phyloP scores from a whole-genome alignment of 768 basidiomycete species.

The Termitomyces eurrhizus region DNA sequence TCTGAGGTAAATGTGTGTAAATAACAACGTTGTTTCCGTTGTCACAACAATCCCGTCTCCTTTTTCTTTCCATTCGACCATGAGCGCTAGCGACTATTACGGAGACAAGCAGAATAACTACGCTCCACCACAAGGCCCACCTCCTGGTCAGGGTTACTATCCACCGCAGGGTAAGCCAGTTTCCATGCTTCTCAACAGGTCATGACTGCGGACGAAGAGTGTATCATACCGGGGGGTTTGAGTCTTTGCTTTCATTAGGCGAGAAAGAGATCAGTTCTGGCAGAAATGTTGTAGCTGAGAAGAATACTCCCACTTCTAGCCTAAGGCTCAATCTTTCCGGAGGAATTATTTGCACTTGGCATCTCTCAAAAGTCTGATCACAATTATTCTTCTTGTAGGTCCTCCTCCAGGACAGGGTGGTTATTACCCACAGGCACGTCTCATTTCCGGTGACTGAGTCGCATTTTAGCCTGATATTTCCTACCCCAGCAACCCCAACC shows the following conservation, averaged over 20 bases:
- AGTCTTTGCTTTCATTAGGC: background rate
- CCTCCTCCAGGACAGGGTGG: conserved; percentile 59
- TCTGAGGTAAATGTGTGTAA: conserved; percentile 21
- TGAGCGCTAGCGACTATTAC: conserved; percentile 81
- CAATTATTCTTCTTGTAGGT: conserved; percentile 24
- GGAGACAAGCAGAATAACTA: conserved; percentile 48
- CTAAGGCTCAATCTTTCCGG: background rate
- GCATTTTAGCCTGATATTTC: background rate
- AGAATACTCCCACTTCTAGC: background rate
- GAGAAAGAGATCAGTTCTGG: background rate
- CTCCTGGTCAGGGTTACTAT: conserved; percentile 26
- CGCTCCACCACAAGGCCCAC: conserved; percentile 46
- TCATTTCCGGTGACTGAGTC: background rate
- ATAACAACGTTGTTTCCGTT: conserved; percentile 20
- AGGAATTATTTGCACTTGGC: background rate
- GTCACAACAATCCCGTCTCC: conserved; percentile 8
- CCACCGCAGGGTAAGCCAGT: conserved; percentile 12
- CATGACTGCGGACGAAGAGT: conserved; percentile 2
- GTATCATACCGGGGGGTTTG: background rate
- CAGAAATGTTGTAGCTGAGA: background rate
- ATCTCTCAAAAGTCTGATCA: conserved; percentile 3
- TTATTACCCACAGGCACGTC: conserved; percentile 56
- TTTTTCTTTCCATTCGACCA: conserved; percentile 23
- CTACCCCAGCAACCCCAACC: conserved; percentile 60
- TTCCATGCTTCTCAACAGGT: background rate